phyloP scores from a whole-genome alignment of 2,329 filamentous ascomycete species.

The Neopestalotiopsis sp. region DNA sequence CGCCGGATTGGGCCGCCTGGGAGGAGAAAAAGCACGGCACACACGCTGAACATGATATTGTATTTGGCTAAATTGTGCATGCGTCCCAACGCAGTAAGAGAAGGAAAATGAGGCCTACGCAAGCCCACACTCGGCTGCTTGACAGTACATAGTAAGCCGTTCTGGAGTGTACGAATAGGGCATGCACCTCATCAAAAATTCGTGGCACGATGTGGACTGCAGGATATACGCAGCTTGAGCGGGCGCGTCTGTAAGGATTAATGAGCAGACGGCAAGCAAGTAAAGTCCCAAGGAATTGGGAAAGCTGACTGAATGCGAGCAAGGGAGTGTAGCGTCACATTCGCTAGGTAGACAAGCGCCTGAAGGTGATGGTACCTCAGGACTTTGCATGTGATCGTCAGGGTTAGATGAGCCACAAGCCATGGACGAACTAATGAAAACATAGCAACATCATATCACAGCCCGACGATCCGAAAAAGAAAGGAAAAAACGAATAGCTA shows the following conservation, averaged over 20 bases:
- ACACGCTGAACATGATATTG: neutral
- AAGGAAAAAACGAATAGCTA: neutral
- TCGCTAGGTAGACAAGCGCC: slow-evolving; percentile 10
- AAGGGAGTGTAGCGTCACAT: neutral
- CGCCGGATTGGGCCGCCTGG: neutral
- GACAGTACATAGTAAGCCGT: neutral
- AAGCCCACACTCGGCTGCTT: slow-evolving; percentile 6
- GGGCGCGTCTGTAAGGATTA: neutral
- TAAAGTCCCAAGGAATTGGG: slow-evolving; percentile 13
- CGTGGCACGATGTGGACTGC: slow-evolving; percentile 3
- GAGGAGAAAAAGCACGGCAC: neutral
- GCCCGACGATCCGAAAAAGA: neutral
- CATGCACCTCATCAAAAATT: slow-evolving; percentile 6
- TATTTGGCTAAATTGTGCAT: neutral
- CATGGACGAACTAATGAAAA: slow-evolving; percentile 5
- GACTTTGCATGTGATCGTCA: slow-evolving; percentile 17
- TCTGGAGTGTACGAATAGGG: slow-evolving; percentile 10
- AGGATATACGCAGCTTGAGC: neutral
- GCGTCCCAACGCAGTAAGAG: neutral
- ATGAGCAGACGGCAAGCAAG: neutral
- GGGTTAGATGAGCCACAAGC: slow-evolving; percentile 13
- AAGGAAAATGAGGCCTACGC: slow-evolving; percentile 14
- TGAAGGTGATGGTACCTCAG: neutral
- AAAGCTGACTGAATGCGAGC: slow-evolving; percentile 4
- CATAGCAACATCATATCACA: neutral